Evolutionary conservation across 2,329 filamentous ascomycete genomes (phyloP).

Genomic region (Ascomycota sp.): DNA sequence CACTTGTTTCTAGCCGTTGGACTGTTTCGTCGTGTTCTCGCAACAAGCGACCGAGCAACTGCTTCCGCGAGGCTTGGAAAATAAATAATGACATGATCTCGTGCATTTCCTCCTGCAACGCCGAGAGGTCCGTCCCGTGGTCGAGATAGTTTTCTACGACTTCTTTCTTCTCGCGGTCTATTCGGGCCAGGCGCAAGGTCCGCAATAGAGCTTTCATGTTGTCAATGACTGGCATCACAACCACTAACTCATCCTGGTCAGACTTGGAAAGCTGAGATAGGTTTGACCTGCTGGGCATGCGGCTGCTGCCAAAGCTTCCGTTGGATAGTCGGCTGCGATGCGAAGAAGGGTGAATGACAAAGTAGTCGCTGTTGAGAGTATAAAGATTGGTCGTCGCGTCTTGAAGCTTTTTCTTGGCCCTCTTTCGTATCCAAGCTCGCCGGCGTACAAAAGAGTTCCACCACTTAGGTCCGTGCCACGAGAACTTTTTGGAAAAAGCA

Average conservation of each 20-base stretch:
- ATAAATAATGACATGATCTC: slow-evolving; percentile 73
- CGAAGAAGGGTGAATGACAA: slow-evolving; percentile 45
- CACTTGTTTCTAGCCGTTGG: slow-evolving; percentile 16
- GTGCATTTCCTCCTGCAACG: slow-evolving; percentile 58
- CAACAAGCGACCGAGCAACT: slow-evolving; percentile 52
- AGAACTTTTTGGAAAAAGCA: slow-evolving; percentile 52
- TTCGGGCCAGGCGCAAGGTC: slow-evolving; percentile 45
- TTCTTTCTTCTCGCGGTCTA: slow-evolving; percentile 84
- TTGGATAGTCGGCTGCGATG: slow-evolving; percentile 12
- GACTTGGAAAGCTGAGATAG: slow-evolving; percentile 15
- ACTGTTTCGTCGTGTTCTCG: slow-evolving; percentile 28
- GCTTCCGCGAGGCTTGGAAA: slow-evolving; percentile 70
- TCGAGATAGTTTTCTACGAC: slow-evolving; percentile 66
- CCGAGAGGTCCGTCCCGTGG: slow-evolving; percentile 55
- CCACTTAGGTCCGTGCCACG: slow-evolving; percentile 84
- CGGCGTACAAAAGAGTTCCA: slow-evolving; percentile 89
- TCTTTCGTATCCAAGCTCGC: slow-evolving; percentile 68
- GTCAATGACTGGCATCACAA: slow-evolving; percentile 35
- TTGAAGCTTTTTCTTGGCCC: slow-evolving; percentile 37
- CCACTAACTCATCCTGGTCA: slow-evolving; percentile 28
- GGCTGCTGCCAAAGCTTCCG: slow-evolving; percentile 14
- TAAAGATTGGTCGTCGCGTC: slow-evolving; percentile 34
- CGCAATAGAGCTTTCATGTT: slow-evolving; percentile 50
- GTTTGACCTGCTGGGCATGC: slow-evolving; percentile 15
- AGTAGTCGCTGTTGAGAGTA: slow-evolving; percentile 58